Conservation (phyloP, 495 filamentous ascomycete genomes). For the Hyaloscypha bicolor region DNA sequence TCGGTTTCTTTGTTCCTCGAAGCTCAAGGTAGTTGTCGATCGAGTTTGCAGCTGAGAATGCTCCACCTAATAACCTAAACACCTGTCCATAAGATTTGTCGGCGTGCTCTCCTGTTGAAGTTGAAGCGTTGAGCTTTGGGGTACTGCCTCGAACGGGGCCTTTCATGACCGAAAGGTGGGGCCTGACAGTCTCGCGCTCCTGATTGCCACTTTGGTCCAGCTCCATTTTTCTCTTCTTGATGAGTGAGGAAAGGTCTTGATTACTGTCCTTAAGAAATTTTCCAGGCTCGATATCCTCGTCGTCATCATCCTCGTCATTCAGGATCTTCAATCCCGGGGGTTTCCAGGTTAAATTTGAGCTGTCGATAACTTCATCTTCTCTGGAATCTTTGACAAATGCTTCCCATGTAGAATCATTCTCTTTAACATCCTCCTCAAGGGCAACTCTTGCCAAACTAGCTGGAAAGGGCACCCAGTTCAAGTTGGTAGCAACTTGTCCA, state of each 20-base stretch:
- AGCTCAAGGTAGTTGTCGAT: slow-evolving; percentile 50
- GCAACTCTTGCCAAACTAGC: slow-evolving; percentile 37
- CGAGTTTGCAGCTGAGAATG: slow-evolving; percentile 36
- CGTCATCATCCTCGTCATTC: slow-evolving; percentile 45
- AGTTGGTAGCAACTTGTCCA: slow-evolving; percentile 43
- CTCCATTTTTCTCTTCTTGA: slow-evolving; percentile 29
- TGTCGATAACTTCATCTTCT: slow-evolving; percentile 37
- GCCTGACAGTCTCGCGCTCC: background rate
- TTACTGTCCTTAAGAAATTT: background rate
- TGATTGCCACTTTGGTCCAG: slow-evolving; percentile 13
- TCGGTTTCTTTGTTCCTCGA: slow-evolving; percentile 38
- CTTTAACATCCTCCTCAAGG: slow-evolving; percentile 36
- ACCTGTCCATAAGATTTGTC: background rate
- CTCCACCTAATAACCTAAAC: slow-evolving; percentile 17
- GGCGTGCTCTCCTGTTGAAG: background rate
- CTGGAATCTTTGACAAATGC: slow-evolving; percentile 31
- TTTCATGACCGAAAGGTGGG: background rate
- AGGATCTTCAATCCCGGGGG: slow-evolving; percentile 54
- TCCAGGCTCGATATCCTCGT: slow-evolving; percentile 46
- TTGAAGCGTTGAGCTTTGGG: slow-evolving; percentile 5
- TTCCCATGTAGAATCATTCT: slow-evolving; percentile 30
- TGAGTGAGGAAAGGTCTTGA: slow-evolving; percentile 23
- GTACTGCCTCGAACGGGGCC: background rate
- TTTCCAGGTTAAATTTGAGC: slow-evolving; percentile 47
- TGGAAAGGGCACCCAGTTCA: slow-evolving; percentile 51